Percentiles rank a stretch among this genome's conserved stretches.
Evolutionary conservation across 306 rosid genomes (phyloP).

Genomic region (Cucurbita maxima): DNA sequence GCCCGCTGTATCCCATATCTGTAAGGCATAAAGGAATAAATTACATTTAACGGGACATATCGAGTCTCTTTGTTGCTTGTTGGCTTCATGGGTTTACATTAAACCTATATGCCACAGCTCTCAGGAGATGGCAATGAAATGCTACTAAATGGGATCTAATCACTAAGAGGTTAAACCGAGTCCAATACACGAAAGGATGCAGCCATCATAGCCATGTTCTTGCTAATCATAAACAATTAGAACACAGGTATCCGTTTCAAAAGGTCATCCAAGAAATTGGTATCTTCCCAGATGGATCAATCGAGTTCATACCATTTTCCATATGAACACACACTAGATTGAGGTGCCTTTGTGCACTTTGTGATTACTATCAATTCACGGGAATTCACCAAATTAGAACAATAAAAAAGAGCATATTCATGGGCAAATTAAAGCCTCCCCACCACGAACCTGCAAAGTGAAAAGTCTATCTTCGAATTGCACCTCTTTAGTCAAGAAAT

Average conservation of each 20-base stretch:
- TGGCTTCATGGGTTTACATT: background rate
- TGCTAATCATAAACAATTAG: background rate
- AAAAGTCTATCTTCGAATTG: constrained; percentile 97
- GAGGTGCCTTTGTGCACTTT: background rate
- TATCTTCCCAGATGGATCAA: background rate
- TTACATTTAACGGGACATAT: background rate
- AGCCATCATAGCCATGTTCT: background rate
- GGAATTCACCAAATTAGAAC: background rate
- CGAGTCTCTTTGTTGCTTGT: background rate
- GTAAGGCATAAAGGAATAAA: background rate
- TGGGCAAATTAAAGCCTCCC: background rate
- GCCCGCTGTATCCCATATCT: constrained; percentile 99
- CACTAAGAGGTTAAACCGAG: background rate
- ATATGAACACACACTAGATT: background rate
- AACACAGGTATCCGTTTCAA: background rate
- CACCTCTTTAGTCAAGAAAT: constrained; percentile 90
- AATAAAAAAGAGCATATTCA: background rate
- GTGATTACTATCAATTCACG: background rate
- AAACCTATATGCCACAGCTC: background rate
- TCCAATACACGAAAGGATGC: background rate
- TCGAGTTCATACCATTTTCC: background rate
- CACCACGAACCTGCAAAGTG: constrained; percentile 68
- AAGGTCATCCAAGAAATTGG: background rate
- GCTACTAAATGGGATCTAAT: background rate
- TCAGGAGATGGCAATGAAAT: background rate